A percentile compares a stretch with the other conserved stretches of the same genome.
Conservation (phyloP, 139 green algal genomes). For the Yamagishiella unicocca region DNA sequence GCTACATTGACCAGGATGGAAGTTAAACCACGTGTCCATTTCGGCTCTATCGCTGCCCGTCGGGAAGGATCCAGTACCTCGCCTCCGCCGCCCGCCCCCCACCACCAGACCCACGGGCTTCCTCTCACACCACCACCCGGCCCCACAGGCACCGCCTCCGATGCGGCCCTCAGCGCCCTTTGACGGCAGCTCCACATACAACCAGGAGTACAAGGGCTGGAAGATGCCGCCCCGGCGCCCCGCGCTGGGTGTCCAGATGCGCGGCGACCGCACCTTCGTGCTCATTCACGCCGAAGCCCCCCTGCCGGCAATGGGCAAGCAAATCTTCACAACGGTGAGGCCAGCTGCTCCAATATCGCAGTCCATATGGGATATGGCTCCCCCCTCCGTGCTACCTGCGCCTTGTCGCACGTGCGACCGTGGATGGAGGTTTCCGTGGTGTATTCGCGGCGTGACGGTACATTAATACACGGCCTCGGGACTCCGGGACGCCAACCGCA, state of each 20-base stretch:
- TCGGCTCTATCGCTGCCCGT: no score
- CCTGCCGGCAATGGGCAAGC: conserved; percentile 54
- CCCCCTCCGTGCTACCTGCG: no score
- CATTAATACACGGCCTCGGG: no score
- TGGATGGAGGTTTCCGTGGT: no score
- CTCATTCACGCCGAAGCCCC: conserved; percentile 66
- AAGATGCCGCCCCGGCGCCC: conserved; percentile 65
- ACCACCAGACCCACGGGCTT: background rate
- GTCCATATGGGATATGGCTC: no score
- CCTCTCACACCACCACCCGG: background rate
- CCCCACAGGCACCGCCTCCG: conserved; percentile 40
- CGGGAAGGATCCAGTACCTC: no score
- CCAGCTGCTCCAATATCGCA: no score
- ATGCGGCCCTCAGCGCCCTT: conserved; percentile 66
- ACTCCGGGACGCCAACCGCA: no score
- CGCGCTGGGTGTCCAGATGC: conserved; percentile 69
- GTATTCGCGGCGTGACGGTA: no score
- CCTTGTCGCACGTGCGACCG: no score
- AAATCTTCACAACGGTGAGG: conserved; percentile 71
- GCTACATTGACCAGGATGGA: no score
- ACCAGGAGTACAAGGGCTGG: conserved; percentile 74
- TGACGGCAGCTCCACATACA: conserved; percentile 69
- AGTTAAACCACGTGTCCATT: no score
- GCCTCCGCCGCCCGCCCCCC: background rate
- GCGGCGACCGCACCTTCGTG: conserved; percentile 63